Conservation (phyloP, 441 rosid genomes). For the Brassica balearica region DNA sequence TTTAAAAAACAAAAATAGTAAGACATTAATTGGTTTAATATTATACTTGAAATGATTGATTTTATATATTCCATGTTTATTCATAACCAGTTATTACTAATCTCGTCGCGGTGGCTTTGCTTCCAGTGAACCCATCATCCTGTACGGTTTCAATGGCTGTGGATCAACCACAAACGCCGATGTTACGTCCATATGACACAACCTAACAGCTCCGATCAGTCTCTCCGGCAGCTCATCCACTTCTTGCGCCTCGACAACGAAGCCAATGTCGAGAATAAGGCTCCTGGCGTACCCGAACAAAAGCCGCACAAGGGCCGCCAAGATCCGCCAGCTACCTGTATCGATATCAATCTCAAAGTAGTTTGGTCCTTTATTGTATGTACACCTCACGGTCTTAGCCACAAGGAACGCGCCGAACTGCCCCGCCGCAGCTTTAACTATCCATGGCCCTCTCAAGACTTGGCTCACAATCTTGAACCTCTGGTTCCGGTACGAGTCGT, state of each 20-base stretch:
- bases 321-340: constrained; percentile 61
- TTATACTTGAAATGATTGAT: constrained; percentile 1
- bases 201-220: constrained; percentile 73
- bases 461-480: constrained; percentile 77
- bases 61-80: background rate
- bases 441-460: constrained; percentile 83
- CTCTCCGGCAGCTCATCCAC: constrained; percentile 86
- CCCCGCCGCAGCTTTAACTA: constrained; percentile 74
- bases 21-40: background rate
- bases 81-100: background rate
- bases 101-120: background rate
- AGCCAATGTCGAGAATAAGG: constrained; percentile 73
- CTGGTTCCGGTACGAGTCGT: constrained; percentile 66
- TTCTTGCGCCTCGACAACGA: constrained; percentile 71
- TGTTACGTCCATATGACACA: constrained; percentile 78
- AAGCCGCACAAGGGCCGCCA: constrained; percentile 56
- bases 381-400: constrained; percentile 65
- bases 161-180: constrained; percentile 55
- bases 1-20: background rate
- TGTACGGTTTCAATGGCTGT: background rate
- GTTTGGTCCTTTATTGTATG: constrained; percentile 68
- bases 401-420: constrained; percentile 67
- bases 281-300: constrained; percentile 59
- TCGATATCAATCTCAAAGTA: constrained; percentile 85
- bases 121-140: constrained; percentile 4